Evolutionary conservation across 345 rosid genomes (phyloP).

Genomic region (Murraya koenigii): DNA sequence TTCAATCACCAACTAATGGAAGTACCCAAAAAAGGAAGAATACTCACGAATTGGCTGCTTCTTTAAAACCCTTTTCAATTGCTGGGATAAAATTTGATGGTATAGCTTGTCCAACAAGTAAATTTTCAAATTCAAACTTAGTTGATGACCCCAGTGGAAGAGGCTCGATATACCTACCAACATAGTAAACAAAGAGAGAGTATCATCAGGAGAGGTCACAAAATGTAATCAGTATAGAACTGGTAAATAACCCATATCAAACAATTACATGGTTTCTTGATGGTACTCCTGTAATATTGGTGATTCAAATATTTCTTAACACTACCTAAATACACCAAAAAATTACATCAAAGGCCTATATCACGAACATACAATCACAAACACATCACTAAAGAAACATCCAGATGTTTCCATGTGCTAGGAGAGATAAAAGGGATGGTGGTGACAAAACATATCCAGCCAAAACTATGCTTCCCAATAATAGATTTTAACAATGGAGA

Average conservation of each 20-base stretch:
- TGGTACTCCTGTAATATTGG: too few relatives aligned
- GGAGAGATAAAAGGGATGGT: too few relatives aligned
- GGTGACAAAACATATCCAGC: neutral
- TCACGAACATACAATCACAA: neutral
- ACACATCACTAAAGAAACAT: neutral
- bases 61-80: conserved; percentile 96
- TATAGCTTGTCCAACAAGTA: conserved; percentile 93
- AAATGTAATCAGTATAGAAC: neutral
- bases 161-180: conserved; percentile 77
- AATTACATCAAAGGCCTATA: neutral
- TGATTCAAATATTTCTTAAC: neutral
- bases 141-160: conserved; percentile 56
- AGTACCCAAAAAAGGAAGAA: neutral
- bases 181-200: conserved; percentile 6
- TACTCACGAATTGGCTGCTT: conserved; percentile 97
- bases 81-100: conserved; percentile 94
- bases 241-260: neutral
- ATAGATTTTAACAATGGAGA: neutral
- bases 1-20: neutral
- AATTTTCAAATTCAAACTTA: conserved; percentile 91
- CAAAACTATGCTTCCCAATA: neutral
- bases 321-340: neutral
- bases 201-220: neutral
- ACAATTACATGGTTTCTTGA: too few relatives aligned
- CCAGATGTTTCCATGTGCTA: neutral